These are phyloP conservation scores for Verticillium tricorpus DNA, from an alignment of 2,329 filamentous ascomycete species.

Conservation along the genomic window DNA sequence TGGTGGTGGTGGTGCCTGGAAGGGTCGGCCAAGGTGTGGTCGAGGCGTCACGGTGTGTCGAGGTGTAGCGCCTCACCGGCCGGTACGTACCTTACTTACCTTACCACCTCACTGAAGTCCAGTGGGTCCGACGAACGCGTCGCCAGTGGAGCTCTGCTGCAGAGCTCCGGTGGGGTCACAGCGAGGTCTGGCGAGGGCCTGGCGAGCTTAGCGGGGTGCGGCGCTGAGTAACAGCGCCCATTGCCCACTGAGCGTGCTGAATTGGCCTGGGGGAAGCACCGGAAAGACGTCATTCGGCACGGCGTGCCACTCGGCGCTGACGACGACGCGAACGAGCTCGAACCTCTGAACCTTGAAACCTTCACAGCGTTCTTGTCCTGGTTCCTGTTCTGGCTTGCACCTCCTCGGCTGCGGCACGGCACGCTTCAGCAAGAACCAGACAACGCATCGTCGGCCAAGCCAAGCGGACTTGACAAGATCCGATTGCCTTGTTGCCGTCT, in stretches of 20 bases:
- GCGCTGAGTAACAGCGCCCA: background rate
- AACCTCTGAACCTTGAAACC: background rate
- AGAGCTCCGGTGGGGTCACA: background rate
- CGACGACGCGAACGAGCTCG: background rate
- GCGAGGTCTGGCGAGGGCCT: background rate
- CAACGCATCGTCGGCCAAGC: background rate
- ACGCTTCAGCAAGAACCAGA: background rate
- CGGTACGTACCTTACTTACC: background rate
- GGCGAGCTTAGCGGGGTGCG: background rate
- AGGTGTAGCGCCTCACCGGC: background rate
- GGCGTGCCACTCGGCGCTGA: background rate
- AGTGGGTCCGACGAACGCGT: background rate
- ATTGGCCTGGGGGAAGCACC: background rate
- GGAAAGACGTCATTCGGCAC: background rate
- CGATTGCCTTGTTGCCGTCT: background rate
- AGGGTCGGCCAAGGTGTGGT: background rate
- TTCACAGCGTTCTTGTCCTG: background rate
- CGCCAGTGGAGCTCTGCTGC: background rate
- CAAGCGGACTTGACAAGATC: background rate
- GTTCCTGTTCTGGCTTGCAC: background rate
- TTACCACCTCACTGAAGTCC: background rate
- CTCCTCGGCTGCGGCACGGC: background rate
- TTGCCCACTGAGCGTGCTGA: background rate
- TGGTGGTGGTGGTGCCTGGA: background rate
- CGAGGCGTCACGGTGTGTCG: no score